Evolutionary conservation across 2,329 filamentous ascomycete genomes (phyloP).

Genomic region (Bipolaris victoriae): DNA sequence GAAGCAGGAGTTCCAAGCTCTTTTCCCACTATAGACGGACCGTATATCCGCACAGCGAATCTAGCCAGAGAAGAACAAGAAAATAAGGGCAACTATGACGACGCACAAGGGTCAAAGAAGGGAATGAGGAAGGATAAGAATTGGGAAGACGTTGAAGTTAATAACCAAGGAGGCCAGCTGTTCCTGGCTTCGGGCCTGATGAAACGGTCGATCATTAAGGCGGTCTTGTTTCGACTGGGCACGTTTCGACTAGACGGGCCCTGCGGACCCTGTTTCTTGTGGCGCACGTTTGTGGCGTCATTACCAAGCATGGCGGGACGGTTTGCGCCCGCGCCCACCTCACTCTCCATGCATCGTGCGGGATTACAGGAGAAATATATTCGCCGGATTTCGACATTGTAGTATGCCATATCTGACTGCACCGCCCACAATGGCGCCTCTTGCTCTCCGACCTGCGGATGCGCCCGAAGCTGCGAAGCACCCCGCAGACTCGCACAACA

Average conservation of each 20-base stretch:
- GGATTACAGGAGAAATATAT: not conserved
- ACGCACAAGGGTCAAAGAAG: constrained; percentile 3
- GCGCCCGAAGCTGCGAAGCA: constrained; percentile 14
- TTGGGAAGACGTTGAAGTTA: constrained; percentile 17
- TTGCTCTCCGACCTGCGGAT: constrained; percentile 31
- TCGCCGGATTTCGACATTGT: not conserved
- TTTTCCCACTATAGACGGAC: constrained; percentile 25
- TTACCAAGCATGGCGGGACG: constrained; percentile 18
- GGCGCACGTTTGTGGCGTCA: constrained; percentile 36
- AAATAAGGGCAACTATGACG: not conserved
- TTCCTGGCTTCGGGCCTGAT: constrained; percentile 36
- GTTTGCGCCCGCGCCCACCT: not conserved
- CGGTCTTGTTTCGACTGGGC: constrained; percentile 29
- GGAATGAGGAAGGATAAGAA: constrained; percentile 15
- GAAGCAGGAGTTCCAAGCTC: constrained; percentile 21
- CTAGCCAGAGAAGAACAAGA: constrained; percentile 30
- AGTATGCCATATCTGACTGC: constrained; percentile 38
- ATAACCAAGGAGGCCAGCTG: constrained; percentile 40
- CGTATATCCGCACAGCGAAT: constrained; percentile 26
- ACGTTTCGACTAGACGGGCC: constrained; percentile 30
- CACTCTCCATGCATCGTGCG: not conserved
- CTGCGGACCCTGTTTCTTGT: constrained; percentile 24
- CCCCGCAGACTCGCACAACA: constrained; percentile 6
- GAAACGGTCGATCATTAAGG: constrained; percentile 42
- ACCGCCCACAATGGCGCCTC: constrained; percentile 31